These are phyloP conservation scores for Colletotrichum chlorophyti DNA, from an alignment of 2,329 filamentous ascomycete species.

Conservation along the genomic window DNA sequence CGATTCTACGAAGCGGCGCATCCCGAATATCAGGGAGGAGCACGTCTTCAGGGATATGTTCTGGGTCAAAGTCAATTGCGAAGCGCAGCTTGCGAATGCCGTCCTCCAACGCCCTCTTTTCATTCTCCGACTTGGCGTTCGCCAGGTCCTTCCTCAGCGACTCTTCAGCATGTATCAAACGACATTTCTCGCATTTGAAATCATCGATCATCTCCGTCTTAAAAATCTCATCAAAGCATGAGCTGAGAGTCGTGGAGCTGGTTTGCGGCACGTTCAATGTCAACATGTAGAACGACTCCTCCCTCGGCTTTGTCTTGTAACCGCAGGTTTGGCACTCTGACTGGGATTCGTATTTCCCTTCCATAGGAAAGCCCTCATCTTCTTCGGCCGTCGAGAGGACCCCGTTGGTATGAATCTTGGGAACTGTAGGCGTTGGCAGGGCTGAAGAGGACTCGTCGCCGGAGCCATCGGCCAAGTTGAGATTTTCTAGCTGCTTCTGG, in stretches of 20 bases:
- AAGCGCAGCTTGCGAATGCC: slow-evolving; percentile 60
- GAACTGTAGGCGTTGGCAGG: slow-evolving; percentile 17
- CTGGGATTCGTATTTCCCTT: slow-evolving; percentile 92
- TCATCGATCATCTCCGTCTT: slow-evolving; percentile 97
- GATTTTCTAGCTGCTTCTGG: slow-evolving; percentile 38
- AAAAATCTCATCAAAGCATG: slow-evolving; percentile 92
- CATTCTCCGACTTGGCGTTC: slow-evolving; percentile 57
- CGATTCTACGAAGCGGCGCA: slow-evolving; percentile 83
- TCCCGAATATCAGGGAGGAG: slow-evolving; percentile 75
- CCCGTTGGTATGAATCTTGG: slow-evolving; percentile 26
- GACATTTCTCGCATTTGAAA: slow-evolving; percentile 93
- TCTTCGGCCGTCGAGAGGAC: slow-evolving; percentile 19
- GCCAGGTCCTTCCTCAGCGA: slow-evolving; percentile 66
- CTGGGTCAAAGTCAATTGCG: slow-evolving; percentile 82
- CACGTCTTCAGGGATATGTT: slow-evolving; percentile 75
- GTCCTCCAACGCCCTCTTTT: slow-evolving; percentile 63
- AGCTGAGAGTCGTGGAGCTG: slow-evolving; percentile 79
- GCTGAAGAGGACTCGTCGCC: slow-evolving; percentile 22
- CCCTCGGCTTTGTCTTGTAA: slow-evolving; percentile 85
- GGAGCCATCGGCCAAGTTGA: slow-evolving; percentile 31
- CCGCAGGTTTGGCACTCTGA: slow-evolving; percentile 90
- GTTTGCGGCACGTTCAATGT: slow-evolving; percentile 90
- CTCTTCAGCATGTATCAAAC: slow-evolving; percentile 79
- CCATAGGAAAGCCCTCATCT: slow-evolving; percentile 78
- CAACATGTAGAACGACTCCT: slow-evolving; percentile 88